Base-by-base conservation (phyloP, 78 protist species). In the Dictyostelium capitatum region DNA sequence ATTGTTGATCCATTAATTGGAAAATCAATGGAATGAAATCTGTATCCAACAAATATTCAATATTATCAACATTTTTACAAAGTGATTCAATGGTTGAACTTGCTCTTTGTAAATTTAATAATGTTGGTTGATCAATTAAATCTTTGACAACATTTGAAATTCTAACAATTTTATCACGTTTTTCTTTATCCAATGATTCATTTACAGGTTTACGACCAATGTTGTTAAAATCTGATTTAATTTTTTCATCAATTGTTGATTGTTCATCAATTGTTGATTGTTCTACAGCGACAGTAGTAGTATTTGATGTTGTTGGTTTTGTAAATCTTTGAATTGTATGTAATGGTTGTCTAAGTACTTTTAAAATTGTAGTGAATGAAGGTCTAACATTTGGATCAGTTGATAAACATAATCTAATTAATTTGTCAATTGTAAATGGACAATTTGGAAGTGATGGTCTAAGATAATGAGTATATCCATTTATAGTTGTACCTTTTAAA, bases 341-440 rank as follows among this genome's bases (percentile, higher is more conserved):
- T 47, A 87, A 62, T 65, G 93, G 93, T 65, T 87, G 93, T 62
- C 93, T 80, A 4, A 87, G 20, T 4, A 87, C 53, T 32, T 87
- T 87, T 30, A 87, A 50, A 7, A 87, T 87, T 10, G 93, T 87
- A 43, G 50, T 56, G 78, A 87, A 87, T 5, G 93, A 64, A 32
- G 93, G 93, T 62, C 93, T 54, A n/a, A 78, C 85, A 6, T 57
- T 15, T 17, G 93, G 93, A 64, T 87, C 93, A 37, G 70, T 77
- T 10, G 77, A 54, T 23, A 87, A 14, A 65, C 93, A 87, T 10
- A 87, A 25, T 25, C 83, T 70, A 65, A 87, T 87, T 6, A 87
- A 25, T 56, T 87, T 87, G 10, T 87, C 93, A 17, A 87, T 77
- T 4, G 93, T 51, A 43, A 87, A 87, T 43, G 93, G 93, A 87